A percentile compares a stretch with the other conserved stretches of the same genome.
Evolutionary conservation across 2,329 filamentous ascomycete genomes (phyloP).

Genomic region (Passalora sequoiae): DNA sequence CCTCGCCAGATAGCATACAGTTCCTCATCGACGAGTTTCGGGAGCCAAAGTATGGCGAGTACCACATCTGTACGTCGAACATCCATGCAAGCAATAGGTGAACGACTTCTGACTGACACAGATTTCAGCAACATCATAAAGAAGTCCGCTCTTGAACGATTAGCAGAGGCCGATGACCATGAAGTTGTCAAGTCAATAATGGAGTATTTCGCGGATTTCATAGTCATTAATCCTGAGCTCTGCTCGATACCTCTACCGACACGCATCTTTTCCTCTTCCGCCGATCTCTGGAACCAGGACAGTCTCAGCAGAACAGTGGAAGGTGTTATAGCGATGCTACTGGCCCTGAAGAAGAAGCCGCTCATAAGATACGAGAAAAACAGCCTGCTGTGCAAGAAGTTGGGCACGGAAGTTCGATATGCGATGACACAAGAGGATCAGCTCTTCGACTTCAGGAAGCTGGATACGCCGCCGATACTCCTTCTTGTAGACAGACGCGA

Average conservation of each 20-base stretch:
- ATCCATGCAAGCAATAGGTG: conserved; percentile 2
- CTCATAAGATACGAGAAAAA: conserved; percentile 90
- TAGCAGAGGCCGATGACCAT: conserved; percentile 95
- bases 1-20: conserved; percentile 88
- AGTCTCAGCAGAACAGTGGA: conserved; percentile 81
- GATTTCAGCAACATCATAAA: conserved; percentile 96
- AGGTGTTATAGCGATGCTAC: conserved; percentile 73
- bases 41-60: conserved; percentile 96
- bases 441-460: conserved; percentile 90
- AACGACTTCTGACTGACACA: conserved; percentile 37
- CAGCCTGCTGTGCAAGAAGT: conserved; percentile 82
- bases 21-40: conserved; percentile 90
- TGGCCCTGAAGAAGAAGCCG: conserved; percentile 94
- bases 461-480: conserved; percentile 89
- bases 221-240: conserved; percentile 90
- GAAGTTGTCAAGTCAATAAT: conserved; percentile 92
- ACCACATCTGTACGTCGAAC: conserved; percentile 64
- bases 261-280: conserved; percentile 36
- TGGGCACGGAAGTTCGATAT: conserved; percentile 88
- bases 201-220: conserved; percentile 94
- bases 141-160: conserved; percentile 87
- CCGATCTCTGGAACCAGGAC: conserved; percentile 88
- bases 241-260: conserved; percentile 30
- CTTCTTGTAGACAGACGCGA: conserved; percentile 86
- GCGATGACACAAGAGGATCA: conserved; percentile 93